Evolutionary conservation across 2,329 filamentous ascomycete species (phyloP).

Genomic region (Calonectria honghensis): DNA sequence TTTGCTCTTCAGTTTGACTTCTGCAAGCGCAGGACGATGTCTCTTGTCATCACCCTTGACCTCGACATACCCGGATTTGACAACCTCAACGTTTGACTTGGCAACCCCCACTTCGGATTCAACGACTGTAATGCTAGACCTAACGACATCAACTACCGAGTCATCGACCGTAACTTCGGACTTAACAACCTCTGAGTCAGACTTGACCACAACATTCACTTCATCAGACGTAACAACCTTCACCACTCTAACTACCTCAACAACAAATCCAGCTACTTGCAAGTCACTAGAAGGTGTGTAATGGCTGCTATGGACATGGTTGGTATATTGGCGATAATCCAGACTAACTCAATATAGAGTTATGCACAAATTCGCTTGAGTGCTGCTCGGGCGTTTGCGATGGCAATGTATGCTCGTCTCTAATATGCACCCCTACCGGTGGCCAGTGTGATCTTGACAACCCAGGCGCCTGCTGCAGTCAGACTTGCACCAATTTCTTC

Average conservation of each 20-base stretch:
- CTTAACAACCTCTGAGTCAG: no score
- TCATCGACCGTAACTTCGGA: no score
- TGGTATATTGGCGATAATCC: no score
- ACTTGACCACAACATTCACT: no score
- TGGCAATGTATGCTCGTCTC: background rate
- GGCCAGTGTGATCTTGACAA: background rate
- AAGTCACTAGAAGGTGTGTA: background rate
- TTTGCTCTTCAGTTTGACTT: background rate
- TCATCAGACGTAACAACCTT: background rate
- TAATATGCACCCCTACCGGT: background rate
- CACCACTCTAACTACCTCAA: background rate
- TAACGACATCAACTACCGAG: background rate
- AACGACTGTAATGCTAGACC: background rate
- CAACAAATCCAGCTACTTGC: background rate
- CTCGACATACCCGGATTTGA: background rate
- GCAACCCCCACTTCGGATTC: background rate
- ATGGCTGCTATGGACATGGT: background rate
- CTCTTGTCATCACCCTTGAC: background rate
- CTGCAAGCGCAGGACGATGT: background rate
- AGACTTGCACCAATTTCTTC: background rate
- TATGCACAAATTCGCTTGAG: background rate
- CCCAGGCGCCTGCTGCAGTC: background rate
- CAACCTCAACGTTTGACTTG: background rate
- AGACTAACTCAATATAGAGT: background rate
- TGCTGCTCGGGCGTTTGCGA: background rate